These are phyloP conservation scores for Chaetomium sp. DNA, from an alignment of 2,329 filamentous ascomycete genomes.

Conservation along the genomic window DNA sequence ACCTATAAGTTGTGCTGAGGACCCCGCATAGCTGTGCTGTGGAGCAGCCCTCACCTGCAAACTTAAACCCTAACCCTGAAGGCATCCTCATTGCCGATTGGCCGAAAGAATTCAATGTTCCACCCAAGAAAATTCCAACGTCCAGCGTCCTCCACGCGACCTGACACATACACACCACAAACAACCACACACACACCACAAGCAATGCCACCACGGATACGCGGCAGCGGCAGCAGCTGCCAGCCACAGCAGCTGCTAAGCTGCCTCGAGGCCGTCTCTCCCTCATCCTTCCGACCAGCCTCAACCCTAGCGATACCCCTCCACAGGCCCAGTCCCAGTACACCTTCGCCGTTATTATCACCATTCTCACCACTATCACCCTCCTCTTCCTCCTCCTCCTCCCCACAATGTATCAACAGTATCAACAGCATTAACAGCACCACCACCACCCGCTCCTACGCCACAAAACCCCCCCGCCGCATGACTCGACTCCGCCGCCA, in stretches of 20 bases:
- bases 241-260: constrained; percentile 18
- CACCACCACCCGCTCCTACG: constrained; percentile 5
- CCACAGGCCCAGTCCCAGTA: neutral
- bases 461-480: too few species aligned
- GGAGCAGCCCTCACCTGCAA: too few species aligned
- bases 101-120: neutral
- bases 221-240: constrained; percentile 14
- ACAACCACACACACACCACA: constrained; percentile 2
- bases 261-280: constrained; percentile 10
- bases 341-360: neutral
- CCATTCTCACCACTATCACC: constrained; percentile 17
- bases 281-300: neutral
- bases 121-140: constrained; percentile 9
- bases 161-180: constrained; percentile 3
- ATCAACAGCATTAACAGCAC: constrained; percentile 34
- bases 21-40: too few species aligned
- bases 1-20: too few species aligned
- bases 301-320: neutral
- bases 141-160: constrained; percentile 5
- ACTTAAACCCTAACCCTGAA: neutral
- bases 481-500: too few species aligned
- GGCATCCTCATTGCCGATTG: neutral
- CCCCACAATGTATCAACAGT: neutral
- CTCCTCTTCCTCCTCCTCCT: constrained; percentile 37
- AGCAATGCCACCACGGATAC: constrained; percentile 24